Conservation (phyloP, 129 eudicot genomes). For the Daucus carota region DH1_v3.0 NC_030384.2:32339501-32340000, state of each 20-base stretch:
- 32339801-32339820: slow-evolving; percentile 13
- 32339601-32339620: no score
- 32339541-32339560: no score
- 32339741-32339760: background rate
- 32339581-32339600: no score
- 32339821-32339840: slow-evolving; percentile 23
- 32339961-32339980: slow-evolving; percentile 14
- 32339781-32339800: no score
- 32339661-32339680: background rate
- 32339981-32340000: no score
- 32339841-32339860: slow-evolving; percentile 3
- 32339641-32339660: background rate
- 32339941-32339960: slow-evolving; percentile 17
- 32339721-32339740: background rate
- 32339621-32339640: background rate
- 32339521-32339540: no score
- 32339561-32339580: no score
- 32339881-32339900: background rate
- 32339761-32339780: background rate
- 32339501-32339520: no score
- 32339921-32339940: slow-evolving; percentile 14
- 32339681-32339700: background rate
- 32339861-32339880: background rate
- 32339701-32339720: background rate
- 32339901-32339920: background rate